Evolutionary conservation across 352 stramenopile genomes (phyloP), one percentile per base, ranked within the genome.

Genomic region (Globisporangium lucens): DNA sequence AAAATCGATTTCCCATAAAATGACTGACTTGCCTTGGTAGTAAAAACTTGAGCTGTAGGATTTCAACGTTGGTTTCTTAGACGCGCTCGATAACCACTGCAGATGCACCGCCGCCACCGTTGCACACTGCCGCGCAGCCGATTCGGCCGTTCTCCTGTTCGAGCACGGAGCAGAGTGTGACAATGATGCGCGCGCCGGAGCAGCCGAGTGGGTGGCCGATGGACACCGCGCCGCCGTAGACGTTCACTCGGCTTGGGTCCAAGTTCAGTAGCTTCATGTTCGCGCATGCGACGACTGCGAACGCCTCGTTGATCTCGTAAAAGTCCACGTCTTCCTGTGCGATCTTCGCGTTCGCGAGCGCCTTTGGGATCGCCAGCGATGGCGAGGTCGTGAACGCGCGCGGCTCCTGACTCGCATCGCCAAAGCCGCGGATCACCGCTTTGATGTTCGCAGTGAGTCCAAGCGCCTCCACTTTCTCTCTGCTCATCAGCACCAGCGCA

Each of bases 261-360:
- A 99, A 71, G 35, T 86, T 82, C 57, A 99, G 53, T 10, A 98
- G 67, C 75, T 97, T 75, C 61, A 87, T 91, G 79, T 98, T 99
- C 2, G 88, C 93, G 22, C 98, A 82, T 0, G 93, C 80, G 8
- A 99, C 97, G 17, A 99, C 95, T 2, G 93, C 85, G 75, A 99
- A 99, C 24, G 97, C 97, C 72, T 99, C 97, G 74, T 99, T 99
- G 68, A 99, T 98, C 81, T 99, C 97, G 74, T 97, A 94, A 75
- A 91, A 98, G 49, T 99, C 94, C 6, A 99, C 80, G 70, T 98
- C 91, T 13, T 71, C 76, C 13, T 92, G 66, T n/a, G 64, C 46
- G 12, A 99, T 29, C 38, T 85, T 81, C 3, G 96, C 95, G 61
- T 92, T 76, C 17, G 61, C 70, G 10, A 89, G 69, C 2, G 96